Base-by-base conservation (phyloP, 78 protist genomes). In the Pigoraptor vietnamica region DNA sequence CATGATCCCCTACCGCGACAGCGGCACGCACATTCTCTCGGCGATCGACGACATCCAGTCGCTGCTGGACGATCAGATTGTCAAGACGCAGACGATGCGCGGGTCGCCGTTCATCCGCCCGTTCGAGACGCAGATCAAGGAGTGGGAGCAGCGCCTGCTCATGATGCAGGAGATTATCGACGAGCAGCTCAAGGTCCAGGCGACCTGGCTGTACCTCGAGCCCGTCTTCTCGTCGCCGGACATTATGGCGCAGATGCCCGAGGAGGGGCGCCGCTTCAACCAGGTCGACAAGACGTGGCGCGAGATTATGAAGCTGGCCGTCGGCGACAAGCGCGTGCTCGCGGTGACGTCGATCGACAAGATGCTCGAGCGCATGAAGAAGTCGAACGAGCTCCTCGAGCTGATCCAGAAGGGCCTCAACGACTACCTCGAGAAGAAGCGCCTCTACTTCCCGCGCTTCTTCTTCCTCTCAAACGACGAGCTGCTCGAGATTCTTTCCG, bases 391-490 rank as follows among this genome's bases (percentile, higher is more conserved):
- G 29, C 24, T 55, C 40, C 95, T 97, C 67, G 96, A 92, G 39
- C 39, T 36, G 23, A 92, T 94, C 88, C 88, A 89, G 56, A 91
- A 89, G 91, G 92, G 93, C 25, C 91, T 96, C 37, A 87, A 94
- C 83, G 87, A 79, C 40, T 96, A 95, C 90, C 89, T 96, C 40
- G 98, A 96, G 90, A 88, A 21, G 91, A 95, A 96, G 95, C 93
- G 98, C 0, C 55, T 89, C 33, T 81, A 86, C 87, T 96, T 96
- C 91, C 94, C 97, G 24, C 94, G 98, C 67, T 96, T 96, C 95
- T 96, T 90, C 84, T 96, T 96, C 93, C 89, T 96, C 40, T 90
- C 96, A 25, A 92, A 96, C 96, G 97, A 95, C 89, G 96, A 93
- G 39, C 91, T 96, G 39, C 93, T 96, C 79, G 95, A 94, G 37